Conservation (phyloP, 2,329 filamentous ascomycete genomes). For the Phyllosticta citribraziliensis region DNA sequence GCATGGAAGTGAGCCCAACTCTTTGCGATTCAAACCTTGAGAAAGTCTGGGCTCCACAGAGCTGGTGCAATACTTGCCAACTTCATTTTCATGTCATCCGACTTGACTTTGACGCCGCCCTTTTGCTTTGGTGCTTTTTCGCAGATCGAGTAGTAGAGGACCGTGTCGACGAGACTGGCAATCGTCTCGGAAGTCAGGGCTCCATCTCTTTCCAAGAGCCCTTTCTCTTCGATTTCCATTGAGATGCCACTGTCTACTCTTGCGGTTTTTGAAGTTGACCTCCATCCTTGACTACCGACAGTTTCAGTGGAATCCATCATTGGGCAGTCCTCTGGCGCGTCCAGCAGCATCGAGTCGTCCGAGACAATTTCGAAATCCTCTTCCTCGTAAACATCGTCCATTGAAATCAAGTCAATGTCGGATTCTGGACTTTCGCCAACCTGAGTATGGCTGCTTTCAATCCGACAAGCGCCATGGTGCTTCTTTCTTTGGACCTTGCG, state of each 20-base stretch:
- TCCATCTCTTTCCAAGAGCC: background rate
- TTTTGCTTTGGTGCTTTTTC: constrained; percentile 16
- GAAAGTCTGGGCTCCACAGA: constrained; percentile 31
- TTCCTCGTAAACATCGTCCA: background rate
- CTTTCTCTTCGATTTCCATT: background rate
- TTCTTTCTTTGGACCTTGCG: background rate
- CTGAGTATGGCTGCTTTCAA: background rate
- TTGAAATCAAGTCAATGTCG: background rate
- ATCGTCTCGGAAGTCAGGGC: background rate
- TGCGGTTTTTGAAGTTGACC: background rate
- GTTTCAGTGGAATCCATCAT: background rate
- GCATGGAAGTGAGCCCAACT: background rate
- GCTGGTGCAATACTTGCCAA: constrained; percentile 30
- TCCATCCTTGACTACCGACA: background rate
- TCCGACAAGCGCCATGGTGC: background rate
- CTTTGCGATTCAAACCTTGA: constrained; percentile 17
- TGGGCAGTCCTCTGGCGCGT: background rate
- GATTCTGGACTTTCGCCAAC: background rate
- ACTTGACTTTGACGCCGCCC: constrained; percentile 21
- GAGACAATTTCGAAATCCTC: background rate
- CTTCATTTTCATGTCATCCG: constrained; percentile 22
- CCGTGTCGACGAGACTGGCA: constrained; percentile 23
- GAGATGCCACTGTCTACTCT: background rate
- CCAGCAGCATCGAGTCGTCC: background rate
- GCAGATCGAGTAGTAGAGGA: constrained; percentile 27